Base-by-base conservation (phyloP, 1,284 basidiomycete species). In the Rhodotorula sp. region DNA sequence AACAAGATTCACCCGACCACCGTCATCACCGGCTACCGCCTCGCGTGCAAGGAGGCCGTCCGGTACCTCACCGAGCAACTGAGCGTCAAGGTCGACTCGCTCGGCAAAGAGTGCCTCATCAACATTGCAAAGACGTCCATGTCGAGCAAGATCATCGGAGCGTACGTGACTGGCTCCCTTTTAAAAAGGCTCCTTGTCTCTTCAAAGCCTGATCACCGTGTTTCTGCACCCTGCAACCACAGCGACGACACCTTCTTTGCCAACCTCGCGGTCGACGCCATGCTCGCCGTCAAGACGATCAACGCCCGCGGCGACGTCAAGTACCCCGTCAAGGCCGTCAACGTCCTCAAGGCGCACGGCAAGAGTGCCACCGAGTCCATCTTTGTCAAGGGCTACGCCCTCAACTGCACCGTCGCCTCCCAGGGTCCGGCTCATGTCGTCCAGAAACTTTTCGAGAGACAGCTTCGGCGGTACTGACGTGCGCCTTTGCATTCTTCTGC, bases 241-340 rank as follows among this genome's bases (percentile, higher is more conserved):
- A 95, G 95, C 68, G 97, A 99, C 81, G 95, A 98, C 80, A 95
- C 98, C 81, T 86, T 99, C 72, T 99, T 99, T 81, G 94, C 95
- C 19, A 93, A 95, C 62, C 91, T 99, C 87, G 95, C 95, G 64
- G 97, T 99, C 23, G 95, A 99, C 78, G 97, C 97, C 48, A 99
- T 99, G 94, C 87, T 95, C 55, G 91, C 97, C 4, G 97, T 99
- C 74, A 95, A 91, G 84, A 95, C 94, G 8, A 88, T 93, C 74
- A 99, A 99, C 83, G 84, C 89, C 73, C 89, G 94, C 69, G 97
- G 97, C 50, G 97, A 99, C 82, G 90, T 91, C 80, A 99, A 97
- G 83, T 99, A 99, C 83, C 97, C 97, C 14, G 97, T 99, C 78
- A 99, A 99, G 84, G 97, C 97, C 2, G 97, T 99, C 76, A 99